phyloP scores from a whole-genome alignment of 495 filamentous ascomycete genomes.

The Xylaria castorea region DNA sequence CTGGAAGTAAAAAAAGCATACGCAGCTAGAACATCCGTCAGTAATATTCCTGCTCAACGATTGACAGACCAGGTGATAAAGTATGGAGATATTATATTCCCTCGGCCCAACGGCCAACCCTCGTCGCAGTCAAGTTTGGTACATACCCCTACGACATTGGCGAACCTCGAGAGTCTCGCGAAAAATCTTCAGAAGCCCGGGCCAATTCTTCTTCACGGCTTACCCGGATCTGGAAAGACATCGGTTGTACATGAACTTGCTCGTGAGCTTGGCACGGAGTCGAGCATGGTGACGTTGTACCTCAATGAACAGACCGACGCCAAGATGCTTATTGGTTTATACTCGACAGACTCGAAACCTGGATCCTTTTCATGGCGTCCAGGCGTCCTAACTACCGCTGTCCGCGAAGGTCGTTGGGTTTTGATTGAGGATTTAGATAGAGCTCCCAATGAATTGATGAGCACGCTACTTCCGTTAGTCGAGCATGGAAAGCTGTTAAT shows the following conservation, averaged over 20 bases:
- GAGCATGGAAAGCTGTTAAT: slow-evolving; percentile 87
- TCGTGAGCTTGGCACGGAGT: slow-evolving; percentile 71
- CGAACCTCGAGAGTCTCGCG: slow-evolving; percentile 74
- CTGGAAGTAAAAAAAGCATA: slow-evolving; percentile 36
- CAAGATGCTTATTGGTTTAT: slow-evolving; percentile 91
- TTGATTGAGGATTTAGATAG: slow-evolving; percentile 96
- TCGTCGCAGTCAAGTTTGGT: slow-evolving; percentile 64
- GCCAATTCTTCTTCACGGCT: slow-evolving; percentile 81
- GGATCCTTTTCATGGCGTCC: slow-evolving; percentile 91
- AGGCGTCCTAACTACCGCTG: slow-evolving; percentile 93
- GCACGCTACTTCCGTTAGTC: slow-evolving; percentile 86
- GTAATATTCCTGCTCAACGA: slow-evolving; percentile 36
- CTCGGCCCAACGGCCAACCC: slow-evolving; percentile 62
- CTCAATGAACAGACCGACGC: slow-evolving; percentile 97
- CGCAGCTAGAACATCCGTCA: slow-evolving; percentile 31
- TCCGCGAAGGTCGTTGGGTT: slow-evolving; percentile 93
- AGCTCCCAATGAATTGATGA: slow-evolving; percentile 93
- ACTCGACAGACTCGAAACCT: slow-evolving; percentile 81
- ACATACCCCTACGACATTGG: slow-evolving; percentile 70
- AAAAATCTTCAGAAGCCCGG: slow-evolving; percentile 65
- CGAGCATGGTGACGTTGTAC: slow-evolving; percentile 86
- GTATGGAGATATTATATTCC: slow-evolving; percentile 70
- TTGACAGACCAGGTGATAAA: slow-evolving; percentile 52
- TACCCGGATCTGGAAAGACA: slow-evolving; percentile 91
- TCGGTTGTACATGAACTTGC: slow-evolving; percentile 84